These are phyloP conservation scores for Wallacemonas sp. DNA, from an alignment of 208 protist genomes.

Conservation along the genomic window DNA sequence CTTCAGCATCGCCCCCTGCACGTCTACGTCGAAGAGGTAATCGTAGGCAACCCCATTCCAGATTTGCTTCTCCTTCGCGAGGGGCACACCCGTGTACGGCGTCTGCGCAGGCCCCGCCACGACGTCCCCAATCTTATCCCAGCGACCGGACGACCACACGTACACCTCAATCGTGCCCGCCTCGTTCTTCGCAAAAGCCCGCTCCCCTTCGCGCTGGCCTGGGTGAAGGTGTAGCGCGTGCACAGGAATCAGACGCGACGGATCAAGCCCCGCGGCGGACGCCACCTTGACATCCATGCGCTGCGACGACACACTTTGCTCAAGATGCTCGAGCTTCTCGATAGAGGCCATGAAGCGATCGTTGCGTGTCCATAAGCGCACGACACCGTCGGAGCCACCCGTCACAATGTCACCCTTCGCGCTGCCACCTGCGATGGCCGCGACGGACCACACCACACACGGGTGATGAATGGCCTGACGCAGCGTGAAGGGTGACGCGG, in stretches of 20 bases:
- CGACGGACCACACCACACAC: constrained; percentile 89
- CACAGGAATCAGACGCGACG: constrained; percentile 31
- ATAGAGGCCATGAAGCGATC: constrained; percentile 48
- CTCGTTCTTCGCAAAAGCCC: constrained; percentile 59
- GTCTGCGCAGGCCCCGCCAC: constrained; percentile 66
- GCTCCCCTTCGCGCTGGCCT: constrained; percentile 58
- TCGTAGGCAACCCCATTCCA: constrained; percentile 92
- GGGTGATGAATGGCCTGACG: constrained; percentile 88
- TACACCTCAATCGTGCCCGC: constrained; percentile 71
- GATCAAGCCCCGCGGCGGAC: constrained; percentile 29
- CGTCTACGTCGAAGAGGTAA: constrained; percentile 95
- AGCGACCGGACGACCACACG: constrained; percentile 59
- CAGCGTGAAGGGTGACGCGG: constrained; percentile 2
- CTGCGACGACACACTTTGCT: constrained; percentile 52
- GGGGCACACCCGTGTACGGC: constrained; percentile 32
- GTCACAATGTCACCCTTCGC: constrained; percentile 70
- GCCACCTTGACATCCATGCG: constrained; percentile 58
- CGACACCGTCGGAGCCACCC: constrained; percentile 82
- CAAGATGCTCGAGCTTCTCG: constrained; percentile 61
- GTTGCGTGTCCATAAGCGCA: constrained; percentile 88
- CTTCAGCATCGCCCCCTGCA: constrained; percentile 76
- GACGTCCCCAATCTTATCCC: constrained; percentile 93
- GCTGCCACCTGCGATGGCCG: constrained; percentile 29
- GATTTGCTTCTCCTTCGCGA: constrained; percentile 58
- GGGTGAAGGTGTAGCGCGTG: constrained; percentile 37